These are phyloP conservation scores for Talaromyces sp. DNA, from an alignment of 2,329 filamentous ascomycete genomes.

Conservation along the genomic window DNA sequence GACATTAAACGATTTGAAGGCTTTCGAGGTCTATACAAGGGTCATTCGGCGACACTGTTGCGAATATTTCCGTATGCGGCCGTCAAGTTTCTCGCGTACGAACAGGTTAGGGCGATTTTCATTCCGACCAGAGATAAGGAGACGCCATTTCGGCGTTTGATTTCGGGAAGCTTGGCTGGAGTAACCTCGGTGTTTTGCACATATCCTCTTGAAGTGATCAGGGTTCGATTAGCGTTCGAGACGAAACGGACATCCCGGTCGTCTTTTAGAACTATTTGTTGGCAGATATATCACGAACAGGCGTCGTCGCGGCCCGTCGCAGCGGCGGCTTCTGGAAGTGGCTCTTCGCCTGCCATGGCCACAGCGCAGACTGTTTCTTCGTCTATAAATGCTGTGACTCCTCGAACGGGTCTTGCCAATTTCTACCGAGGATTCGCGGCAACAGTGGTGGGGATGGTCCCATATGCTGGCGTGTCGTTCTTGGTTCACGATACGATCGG, in stretches of 20 bases:
- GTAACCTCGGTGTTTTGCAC: slow-evolving; percentile 93
- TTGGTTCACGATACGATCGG: slow-evolving; percentile 87
- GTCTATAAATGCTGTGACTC: slow-evolving; percentile 48
- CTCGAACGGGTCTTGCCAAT: slow-evolving; percentile 69
- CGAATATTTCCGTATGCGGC: slow-evolving; percentile 96
- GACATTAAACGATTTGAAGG: slow-evolving; percentile 79
- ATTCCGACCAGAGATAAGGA: slow-evolving; percentile 71
- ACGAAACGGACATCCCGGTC: slow-evolving; percentile 69
- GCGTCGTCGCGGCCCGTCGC: slow-evolving; percentile 34
- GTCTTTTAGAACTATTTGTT: slow-evolving; percentile 70
- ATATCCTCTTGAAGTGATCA: slow-evolving; percentile 87
- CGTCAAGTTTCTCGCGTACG: slow-evolving; percentile 97
- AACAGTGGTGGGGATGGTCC: slow-evolving; percentile 89
- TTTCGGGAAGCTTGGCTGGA: slow-evolving; percentile 51
- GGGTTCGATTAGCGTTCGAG: slow-evolving; percentile 91
- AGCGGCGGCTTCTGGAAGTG: slow-evolving; percentile 31
- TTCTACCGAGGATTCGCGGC: slow-evolving; percentile 94
- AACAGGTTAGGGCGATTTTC: slow-evolving; percentile 78
- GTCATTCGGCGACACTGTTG: slow-evolving; percentile 87
- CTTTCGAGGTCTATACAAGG: slow-evolving; percentile 72
- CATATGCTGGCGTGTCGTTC: slow-evolving; percentile 93
- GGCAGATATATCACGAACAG: slow-evolving; percentile 79
- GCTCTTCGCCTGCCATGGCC: slow-evolving; percentile 27
- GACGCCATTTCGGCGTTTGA: slow-evolving; percentile 64
- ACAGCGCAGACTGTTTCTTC: slow-evolving; percentile 29